Percentiles rank a stretch among this genome's conserved stretches.
These are phyloP conservation scores for Nitzschia palea DNA, from an alignment of 108 stramenopile genomes.

Conservation along the genomic window DNA sequence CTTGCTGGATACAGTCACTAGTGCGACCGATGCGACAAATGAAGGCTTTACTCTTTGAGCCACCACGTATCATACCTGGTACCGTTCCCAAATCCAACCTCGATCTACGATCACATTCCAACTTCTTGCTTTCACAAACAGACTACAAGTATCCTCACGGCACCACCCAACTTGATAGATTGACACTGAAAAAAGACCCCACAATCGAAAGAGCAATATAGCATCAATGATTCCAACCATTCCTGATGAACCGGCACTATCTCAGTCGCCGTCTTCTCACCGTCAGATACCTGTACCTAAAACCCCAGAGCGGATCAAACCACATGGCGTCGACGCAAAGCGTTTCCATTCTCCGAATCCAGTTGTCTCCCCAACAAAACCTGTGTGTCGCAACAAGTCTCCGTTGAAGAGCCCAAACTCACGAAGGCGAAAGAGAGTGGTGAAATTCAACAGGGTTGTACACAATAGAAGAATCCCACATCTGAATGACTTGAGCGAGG, in stretches of 20 bases:
- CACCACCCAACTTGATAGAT: no score
- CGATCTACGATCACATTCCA: no score
- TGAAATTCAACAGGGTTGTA: constrained; percentile 12
- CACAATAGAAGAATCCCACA: constrained; percentile 27
- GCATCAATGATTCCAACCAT: neutral
- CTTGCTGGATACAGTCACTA: no score
- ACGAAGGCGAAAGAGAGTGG: constrained; percentile 5
- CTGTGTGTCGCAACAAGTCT: no score
- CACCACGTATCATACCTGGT: no score
- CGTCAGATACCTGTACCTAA: neutral
- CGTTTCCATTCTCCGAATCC: neutral
- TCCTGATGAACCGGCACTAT: neutral
- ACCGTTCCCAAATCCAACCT: no score
- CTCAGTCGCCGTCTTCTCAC: neutral
- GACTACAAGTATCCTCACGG: no score
- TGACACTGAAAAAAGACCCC: constrained; percentile 42
- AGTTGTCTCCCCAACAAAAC: neutral
- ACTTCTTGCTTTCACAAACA: no score
- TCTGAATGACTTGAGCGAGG: constrained; percentile 8
- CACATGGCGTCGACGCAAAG: neutral
- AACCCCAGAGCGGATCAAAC: neutral
- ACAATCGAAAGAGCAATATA: constrained; percentile 10
- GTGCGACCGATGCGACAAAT: no score
- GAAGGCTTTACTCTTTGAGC: no score
- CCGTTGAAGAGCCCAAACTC: constrained; percentile 1